Evolutionary conservation across 345 rosid genomes (phyloP).

Genomic region (Acer campestre): DNA sequence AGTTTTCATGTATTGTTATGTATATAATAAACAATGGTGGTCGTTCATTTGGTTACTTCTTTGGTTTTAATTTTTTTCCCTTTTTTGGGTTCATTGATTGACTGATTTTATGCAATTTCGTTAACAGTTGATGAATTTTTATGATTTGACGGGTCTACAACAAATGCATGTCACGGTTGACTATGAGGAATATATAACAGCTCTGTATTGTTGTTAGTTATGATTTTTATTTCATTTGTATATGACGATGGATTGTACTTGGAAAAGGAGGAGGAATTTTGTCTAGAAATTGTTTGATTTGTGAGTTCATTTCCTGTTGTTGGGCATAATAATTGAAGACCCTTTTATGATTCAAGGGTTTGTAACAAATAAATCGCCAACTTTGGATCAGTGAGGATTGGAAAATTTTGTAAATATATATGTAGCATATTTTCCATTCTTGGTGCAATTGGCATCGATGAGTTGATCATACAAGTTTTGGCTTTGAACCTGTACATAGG

Average conservation of each 20-base stretch:
- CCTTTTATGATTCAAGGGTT: neutral
- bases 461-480: neutral
- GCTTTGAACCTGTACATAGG: neutral
- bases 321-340: neutral
- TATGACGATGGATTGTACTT: neutral
- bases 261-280: conserved; percentile 5
- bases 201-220: neutral
- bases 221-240: conserved; percentile 2
- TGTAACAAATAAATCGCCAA: neutral
- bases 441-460: conserved; percentile 1
- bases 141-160: neutral
- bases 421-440: neutral
- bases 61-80: neutral
- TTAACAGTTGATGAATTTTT: neutral
- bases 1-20: neutral
- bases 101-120: conserved; percentile 6
- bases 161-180: neutral
- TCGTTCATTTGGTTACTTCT: neutral
- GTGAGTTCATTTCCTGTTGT: neutral
- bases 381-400: neutral
- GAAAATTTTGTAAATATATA: neutral
- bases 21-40: neutral
- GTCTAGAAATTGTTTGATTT: conserved; percentile 11
- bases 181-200: neutral
- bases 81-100: neutral